Evolutionary conservation across 2,329 filamentous ascomycete genomes (phyloP).

Genomic region (Fusarium sp.): DNA sequence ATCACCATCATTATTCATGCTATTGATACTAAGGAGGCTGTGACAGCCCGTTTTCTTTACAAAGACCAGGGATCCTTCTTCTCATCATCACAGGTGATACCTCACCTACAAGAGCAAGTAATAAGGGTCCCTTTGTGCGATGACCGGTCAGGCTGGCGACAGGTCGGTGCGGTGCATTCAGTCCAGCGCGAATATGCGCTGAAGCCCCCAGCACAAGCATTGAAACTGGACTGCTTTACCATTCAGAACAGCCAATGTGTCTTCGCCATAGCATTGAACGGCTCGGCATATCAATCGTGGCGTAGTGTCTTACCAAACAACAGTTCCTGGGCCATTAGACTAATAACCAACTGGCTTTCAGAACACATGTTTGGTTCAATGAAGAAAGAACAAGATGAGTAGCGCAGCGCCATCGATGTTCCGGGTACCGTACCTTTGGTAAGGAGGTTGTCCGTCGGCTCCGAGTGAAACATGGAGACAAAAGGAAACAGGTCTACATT

Average conservation of each 20-base stretch:
- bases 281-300: neutral
- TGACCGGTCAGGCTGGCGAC: slow-evolving; percentile 16
- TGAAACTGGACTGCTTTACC: neutral
- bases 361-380: neutral
- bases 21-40: neutral
- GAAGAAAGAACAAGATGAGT: neutral
- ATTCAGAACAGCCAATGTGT: neutral
- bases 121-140: slow-evolving; percentile 4
- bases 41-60: neutral
- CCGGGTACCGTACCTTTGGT: slow-evolving; percentile 29
- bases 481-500: neutral
- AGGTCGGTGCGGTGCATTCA: neutral
- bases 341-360: neutral
- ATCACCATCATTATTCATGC: neutral
- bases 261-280: neutral
- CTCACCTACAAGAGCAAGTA: neutral
- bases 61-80: neutral
- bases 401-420: slow-evolving; percentile 15
- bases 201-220: slow-evolving; percentile 3
- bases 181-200: slow-evolving; percentile 27
- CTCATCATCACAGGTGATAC: neutral
- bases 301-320: slow-evolving; percentile 3
- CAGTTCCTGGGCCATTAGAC: neutral
- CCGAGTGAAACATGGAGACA: slow-evolving; percentile 25
- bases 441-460: slow-evolving; percentile 23